These are phyloP conservation scores for Grosmannia huntii DNA, from an alignment of 2,329 filamentous ascomycete genomes.

Conservation along the genomic window DNA sequence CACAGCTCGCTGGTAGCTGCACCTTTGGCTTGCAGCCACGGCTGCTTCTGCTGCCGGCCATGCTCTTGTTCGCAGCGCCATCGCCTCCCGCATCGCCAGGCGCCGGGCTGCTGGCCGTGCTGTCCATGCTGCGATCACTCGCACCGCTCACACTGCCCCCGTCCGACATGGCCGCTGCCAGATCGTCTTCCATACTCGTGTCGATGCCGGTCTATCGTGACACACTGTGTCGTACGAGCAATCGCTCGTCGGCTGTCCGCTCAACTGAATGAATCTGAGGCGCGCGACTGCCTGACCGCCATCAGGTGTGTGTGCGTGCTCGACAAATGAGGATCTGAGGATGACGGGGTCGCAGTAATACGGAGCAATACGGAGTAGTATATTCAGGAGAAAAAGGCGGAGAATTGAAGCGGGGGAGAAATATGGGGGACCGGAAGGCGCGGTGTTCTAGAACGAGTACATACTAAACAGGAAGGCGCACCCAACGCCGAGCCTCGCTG, in stretches of 20 bases:
- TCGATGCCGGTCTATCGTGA: not conserved
- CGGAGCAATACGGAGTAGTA: too few species aligned
- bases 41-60: not conserved
- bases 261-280: not conserved
- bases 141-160: not conserved
- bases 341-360: too few species aligned
- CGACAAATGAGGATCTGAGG: too few species aligned
- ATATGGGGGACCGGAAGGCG: not conserved
- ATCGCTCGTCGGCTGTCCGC: not conserved
- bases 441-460: not conserved
- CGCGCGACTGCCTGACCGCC: not conserved
- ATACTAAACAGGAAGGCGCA: not conserved
- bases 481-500: too few species aligned
- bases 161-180: not conserved
- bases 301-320: not conserved
- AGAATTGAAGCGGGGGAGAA: not conserved
- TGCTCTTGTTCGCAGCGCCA: not conserved
- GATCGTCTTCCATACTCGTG: not conserved
- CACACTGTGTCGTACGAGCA: not conserved
- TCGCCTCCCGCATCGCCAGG: not conserved
- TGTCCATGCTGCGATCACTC: not conserved
- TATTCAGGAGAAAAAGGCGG: too few species aligned
- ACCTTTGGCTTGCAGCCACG: slow-evolving; percentile 27
- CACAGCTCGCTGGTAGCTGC: slow-evolving; percentile 69
- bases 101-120: not conserved